Base-by-base conservation (phyloP, 2,329 filamentous ascomycete genomes). In the Fusarium tupiense region DNA sequence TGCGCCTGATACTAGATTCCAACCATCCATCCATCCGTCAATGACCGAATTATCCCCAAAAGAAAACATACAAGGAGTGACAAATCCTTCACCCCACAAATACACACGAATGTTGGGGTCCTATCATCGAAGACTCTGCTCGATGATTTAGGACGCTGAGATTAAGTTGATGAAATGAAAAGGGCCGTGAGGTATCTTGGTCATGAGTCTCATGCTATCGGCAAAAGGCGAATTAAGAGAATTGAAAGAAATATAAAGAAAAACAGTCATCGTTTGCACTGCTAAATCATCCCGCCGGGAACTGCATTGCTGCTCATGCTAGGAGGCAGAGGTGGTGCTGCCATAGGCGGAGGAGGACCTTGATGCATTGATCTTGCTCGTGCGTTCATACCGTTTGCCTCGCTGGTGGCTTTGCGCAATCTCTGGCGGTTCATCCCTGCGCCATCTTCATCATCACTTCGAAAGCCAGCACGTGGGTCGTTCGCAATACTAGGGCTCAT, bases 231-330 rank as follows among this genome's bases (percentile, higher is more conserved):
- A 56, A 76, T 74, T 68, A 67, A 64, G 44, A 67, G 60, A 74
- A 71, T 53, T 56, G 63, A 76, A 67, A 52, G 33, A 61, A 43
- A 56, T 56, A 40, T 72, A 61, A 62, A 60, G 41, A 40, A 49
- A 63, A 63, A 70, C 59, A 43, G 56, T 54, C 22, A 60, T 22
- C 62, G 16, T 37, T 64, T 47, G 40, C 49, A 52, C 47, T 38
- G 67, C 82, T 76, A 87, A 67, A 87, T 86, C 85, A 87, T 85
- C 58, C 85, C 86, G 29, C 85, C 85, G 1, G 85, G 83, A 67
- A 83, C 66, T 61, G 71, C 79, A 61, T 80, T 78, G 54, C 73
- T 77, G n/a, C 79, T 73, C 54, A 82, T 76, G 62, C 72, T 76
- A 50, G 74, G 64, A 61, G 77, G 80, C 70, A 78, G 54, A 44